Evolutionary conservation across 192 early-diverging fungal genomes (phyloP), one percentile per base, ranked within the genome.

Genomic region (Gigaspora rosea): DNA sequence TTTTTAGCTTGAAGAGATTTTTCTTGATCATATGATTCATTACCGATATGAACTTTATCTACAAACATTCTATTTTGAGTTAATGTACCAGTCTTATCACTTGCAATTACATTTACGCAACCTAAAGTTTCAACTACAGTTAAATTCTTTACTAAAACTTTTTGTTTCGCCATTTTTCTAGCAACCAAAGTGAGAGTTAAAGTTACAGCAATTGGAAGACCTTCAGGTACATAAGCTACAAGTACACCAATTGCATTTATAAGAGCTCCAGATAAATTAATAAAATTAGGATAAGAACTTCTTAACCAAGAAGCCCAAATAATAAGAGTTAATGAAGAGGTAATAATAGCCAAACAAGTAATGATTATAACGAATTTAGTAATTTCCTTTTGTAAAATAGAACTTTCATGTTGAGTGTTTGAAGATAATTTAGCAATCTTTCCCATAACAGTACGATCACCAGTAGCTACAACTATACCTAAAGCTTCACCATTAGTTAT

Each of bases 31-130:
- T 47, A 36, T 8, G 67, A 16, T 69, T 50, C 67, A 49, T 46
- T 8, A 22, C 67, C 12, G 15, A 41, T 15, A 11, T 46, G 59
- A 73, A 82, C 77, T 64, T 80, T 72, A 50, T 79, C 80, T 18
- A 91, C 90, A 36, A 78, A 78, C 94, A 97, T 95, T 61, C 88
- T 83, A 84, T 91, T 88, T 72, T 89, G 85, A 13, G 95, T 97
- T 51, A 96, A 81, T 8, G 95, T 97, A 1, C 95, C 95, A n/a
- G 96, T 96, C 85, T 97, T 97, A 81, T 97, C 95, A 41, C 92
- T 94, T 75, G 83, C 86, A 10, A 90, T 86, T n/a, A 69, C 15
- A 50, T 69, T 18, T 20, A 95, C 89, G 58, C 91, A 90, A 33
- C 95, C 96, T 20, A 97, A 87, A 5, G 95, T 95, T 85, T 97